phyloP scores from a whole-genome alignment of 2,329 filamentous ascomycete species.

The Diplodia mutila region DNA sequence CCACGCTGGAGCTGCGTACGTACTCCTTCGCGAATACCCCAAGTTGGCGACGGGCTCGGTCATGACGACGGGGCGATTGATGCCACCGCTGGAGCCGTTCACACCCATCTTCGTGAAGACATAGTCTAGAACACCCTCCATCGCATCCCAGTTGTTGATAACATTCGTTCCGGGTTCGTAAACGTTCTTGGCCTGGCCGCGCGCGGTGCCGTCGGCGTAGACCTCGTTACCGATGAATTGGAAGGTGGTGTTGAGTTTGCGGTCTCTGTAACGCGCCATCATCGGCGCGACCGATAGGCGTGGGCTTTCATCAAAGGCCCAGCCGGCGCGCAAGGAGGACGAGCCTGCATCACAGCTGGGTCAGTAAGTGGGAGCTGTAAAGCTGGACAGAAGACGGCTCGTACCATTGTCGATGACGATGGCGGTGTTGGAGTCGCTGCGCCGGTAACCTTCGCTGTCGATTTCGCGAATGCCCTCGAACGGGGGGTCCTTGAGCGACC shows the following conservation, averaged over 20 bases:
- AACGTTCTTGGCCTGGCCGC: constrained; percentile 85
- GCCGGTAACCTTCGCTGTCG: constrained; percentile 70
- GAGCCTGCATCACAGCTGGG: constrained; percentile 64
- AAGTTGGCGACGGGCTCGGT: constrained; percentile 94
- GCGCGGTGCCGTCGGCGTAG: constrained; percentile 90
- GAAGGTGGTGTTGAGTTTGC: constrained; percentile 89
- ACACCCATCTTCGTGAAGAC: constrained; percentile 92
- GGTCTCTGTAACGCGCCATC: constrained; percentile 92
- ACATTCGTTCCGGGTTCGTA: constrained; percentile 91
- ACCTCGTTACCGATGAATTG: constrained; percentile 92
- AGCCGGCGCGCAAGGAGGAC: constrained; percentile 86
- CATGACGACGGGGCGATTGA: constrained; percentile 90
- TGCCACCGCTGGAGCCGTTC: constrained; percentile 70
- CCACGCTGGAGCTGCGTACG: constrained; percentile 38
- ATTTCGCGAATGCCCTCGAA: constrained; percentile 63
- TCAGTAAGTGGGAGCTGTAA: not conserved
- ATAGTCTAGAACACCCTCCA: constrained; percentile 94
- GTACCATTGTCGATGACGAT: constrained; percentile 98
- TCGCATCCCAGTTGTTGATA: constrained; percentile 96
- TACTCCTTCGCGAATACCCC: constrained; percentile 85
- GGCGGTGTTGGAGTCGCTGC: constrained; percentile 66
- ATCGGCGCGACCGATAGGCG: constrained; percentile 82
- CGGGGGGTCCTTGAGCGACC: constrained; percentile 60
- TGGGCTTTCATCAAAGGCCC: constrained; percentile 88
- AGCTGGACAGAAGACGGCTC: not conserved